Base-by-base conservation (phyloP, 768 basidiomycete genomes). In the Fistulinella prunicolor region DNA sequence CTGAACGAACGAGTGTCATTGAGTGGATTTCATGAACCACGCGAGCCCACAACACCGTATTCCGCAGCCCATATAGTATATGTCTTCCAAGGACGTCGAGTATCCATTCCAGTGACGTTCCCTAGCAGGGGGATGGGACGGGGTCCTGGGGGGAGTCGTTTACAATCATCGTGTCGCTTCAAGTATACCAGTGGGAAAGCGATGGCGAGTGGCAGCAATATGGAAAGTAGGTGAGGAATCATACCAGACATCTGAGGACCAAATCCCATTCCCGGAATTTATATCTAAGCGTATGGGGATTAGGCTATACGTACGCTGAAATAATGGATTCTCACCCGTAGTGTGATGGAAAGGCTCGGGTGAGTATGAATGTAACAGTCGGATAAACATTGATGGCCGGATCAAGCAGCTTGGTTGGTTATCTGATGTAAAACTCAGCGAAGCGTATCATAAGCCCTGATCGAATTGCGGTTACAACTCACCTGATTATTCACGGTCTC, bases 61-160 rank as follows among this genome's bases (percentile, higher is more conserved):
- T 42, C 20, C 20, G 35, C 37, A 9, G 36, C 45, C 50, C 51
- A 54, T 6, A 32, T n/a, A 3, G 53, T 54, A 23, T 52, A 52
- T 16, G 53, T 53, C 44, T 43, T 36, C 51, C 53, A 54, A 47
- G 46, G 51, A 26, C 19, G 28, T 10, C 34, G 36, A 23, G 30
- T 16, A 10, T 54, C 38, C 6, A 54, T 39, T 17, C 52, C 46
- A 17, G 21, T 21, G 17, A 49, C 9, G 23, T 55, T 53, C 21
- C 53, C 53, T 19, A 55, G 9, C 8, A 47, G 12, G 6, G 52
- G 52, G 10, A 37, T 24, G 17, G 53, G 53, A 12, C 23, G 38
- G n/a, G 53, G 40, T 26, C 50, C 50, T 8, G 51, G 48, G 5
- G 26, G 53, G 40, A 38, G 26, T 37, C 37, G 29, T 32, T 19